Base-by-base conservation (phyloP, 805 yeast genomes). In the Nakazawaea populi region DNA sequence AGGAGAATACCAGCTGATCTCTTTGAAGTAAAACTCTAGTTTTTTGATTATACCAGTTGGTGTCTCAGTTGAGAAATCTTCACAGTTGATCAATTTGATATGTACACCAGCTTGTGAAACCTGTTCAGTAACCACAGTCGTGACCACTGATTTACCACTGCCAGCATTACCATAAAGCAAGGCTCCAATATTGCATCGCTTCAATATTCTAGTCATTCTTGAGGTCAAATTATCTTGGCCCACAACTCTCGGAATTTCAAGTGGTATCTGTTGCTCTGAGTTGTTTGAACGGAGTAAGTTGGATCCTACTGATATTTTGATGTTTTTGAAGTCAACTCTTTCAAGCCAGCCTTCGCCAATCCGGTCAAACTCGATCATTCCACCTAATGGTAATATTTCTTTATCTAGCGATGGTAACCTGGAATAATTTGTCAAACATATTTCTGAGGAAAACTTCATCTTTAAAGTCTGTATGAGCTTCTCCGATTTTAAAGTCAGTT, bases 101-200 rank as follows among this genome's bases (percentile, higher is more conserved):
- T 72, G 63, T 58, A 74, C 75, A 10, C 83, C 77, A 37, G 72
- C 63, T 2, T 68, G 61, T 7, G 60, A 53, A 6, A 87, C 59
- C 8, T 58, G 57, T 1, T 67, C 52, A 0, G 73, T 58, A 0
- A 86, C 61, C 29, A 74, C 68, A 4, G 72, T 64, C 12, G 82
- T 60, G 2, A 85, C 54, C 1, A 80, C 66, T 0, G 94, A 71
- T 62, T 92, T 92, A 0, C 98, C 98, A 54, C 89, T 77, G 0
- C 97, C 97, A 1, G 87, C 71, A 27, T 82, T 67, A 0, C 97
- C 98, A 56, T 81, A 76, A 0, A 91, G 59, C 49, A 89, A 67
- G 0, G 82, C 69, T 1, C 92, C 88, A 6, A 74, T 62, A 47
- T 72, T 74, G 6, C 76, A 77, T 40, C 74, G 64, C 6, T 70